Evolutionary conservation across 129 eudicot species (phyloP).

Genomic region (Flaveria brownii): DNA sequence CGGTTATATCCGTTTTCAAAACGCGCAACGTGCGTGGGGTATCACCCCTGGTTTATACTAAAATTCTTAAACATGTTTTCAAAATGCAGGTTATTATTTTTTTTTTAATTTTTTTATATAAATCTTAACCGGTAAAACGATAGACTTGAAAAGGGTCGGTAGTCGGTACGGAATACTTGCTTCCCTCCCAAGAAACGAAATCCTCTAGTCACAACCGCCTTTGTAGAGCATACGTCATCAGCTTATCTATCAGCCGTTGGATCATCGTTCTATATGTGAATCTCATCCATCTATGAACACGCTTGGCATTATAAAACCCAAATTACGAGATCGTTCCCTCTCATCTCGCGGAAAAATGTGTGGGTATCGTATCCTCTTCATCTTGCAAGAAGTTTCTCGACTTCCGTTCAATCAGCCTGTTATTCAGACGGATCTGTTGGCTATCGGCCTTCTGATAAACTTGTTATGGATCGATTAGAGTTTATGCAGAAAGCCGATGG

Average conservation of each 20-base stretch:
- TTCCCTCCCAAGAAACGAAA: too few species aligned
- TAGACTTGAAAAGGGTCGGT: too few species aligned
- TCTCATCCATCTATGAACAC: constrained; percentile 27
- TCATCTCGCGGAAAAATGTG: constrained; percentile 4
- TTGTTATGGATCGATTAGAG: background rate
- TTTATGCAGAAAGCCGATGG: background rate
- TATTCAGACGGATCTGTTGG: constrained; percentile 11
- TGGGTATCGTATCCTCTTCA: background rate
- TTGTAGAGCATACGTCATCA: constrained; percentile 22
- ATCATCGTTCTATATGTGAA: background rate
- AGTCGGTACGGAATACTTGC: too few species aligned
- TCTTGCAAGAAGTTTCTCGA: background rate
- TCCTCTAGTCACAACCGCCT: too few species aligned
- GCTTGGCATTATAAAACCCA: constrained; percentile 19
- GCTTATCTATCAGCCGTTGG: constrained; percentile 18
- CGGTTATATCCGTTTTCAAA: too few species aligned
- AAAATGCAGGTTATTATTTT: too few species aligned
- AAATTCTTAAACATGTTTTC: too few species aligned
- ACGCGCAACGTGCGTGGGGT: too few species aligned
- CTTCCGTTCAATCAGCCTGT: background rate
- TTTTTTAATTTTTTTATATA: too few species aligned
- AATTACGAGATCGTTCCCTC: background rate
- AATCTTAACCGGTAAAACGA: too few species aligned
- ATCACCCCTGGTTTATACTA: too few species aligned
- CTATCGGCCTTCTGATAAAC: constrained; percentile 3